phyloP scores from a whole-genome alignment of 192 early-diverging fungal genomes.

The Linderina pennispora region DNA sequence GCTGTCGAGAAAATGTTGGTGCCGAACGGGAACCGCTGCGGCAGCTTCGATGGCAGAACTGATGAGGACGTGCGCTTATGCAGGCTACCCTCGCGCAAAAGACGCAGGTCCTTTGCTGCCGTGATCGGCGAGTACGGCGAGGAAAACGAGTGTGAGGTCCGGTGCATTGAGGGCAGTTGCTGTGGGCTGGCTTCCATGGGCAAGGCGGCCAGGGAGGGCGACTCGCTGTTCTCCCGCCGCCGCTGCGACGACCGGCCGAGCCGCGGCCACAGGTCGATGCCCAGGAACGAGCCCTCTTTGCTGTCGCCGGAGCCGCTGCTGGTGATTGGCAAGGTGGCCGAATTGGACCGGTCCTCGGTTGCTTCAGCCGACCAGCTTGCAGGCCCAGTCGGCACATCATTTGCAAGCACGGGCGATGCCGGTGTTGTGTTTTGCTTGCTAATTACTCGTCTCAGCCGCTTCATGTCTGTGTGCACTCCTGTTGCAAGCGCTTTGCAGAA shows the following conservation, averaged over 20 bases:
- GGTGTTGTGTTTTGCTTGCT: slow-evolving; percentile 28
- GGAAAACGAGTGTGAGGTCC: slow-evolving; percentile 40
- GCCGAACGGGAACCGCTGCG: slow-evolving; percentile 12
- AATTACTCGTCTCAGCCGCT: slow-evolving; percentile 32
- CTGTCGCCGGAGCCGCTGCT: slow-evolving; percentile 4
- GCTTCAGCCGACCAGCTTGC: slow-evolving; percentile 4
- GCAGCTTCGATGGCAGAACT: slow-evolving; percentile 12
- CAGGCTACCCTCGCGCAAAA: slow-evolving; percentile 10
- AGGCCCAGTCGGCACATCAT: too few species aligned
- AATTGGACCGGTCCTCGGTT: slow-evolving; percentile 1
- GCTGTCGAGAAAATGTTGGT: slow-evolving; percentile 6
- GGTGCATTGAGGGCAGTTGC: slow-evolving; percentile 9
- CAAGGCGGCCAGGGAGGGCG: background rate
- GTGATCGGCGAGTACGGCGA: slow-evolving; percentile 6
- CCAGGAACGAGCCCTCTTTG: slow-evolving; percentile 15
- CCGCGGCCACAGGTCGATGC: slow-evolving; percentile 29
- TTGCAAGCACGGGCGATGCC: slow-evolving; percentile 9
- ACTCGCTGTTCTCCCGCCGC: slow-evolving; percentile 9
- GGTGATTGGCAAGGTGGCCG: background rate
- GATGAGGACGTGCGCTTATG: slow-evolving; percentile 37
- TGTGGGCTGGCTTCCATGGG: background rate
- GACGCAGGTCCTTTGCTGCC: slow-evolving; percentile 23
- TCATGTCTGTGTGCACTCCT: too few species aligned
- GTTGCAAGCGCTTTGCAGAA: too few species aligned
- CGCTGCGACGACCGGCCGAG: slow-evolving; percentile 23